Percentiles rank a stretch among this genome's conserved stretches.
These are phyloP conservation scores for Vigna radiata DNA, from an alignment of 306 rosid genomes.

Conservation along the genomic window DNA sequence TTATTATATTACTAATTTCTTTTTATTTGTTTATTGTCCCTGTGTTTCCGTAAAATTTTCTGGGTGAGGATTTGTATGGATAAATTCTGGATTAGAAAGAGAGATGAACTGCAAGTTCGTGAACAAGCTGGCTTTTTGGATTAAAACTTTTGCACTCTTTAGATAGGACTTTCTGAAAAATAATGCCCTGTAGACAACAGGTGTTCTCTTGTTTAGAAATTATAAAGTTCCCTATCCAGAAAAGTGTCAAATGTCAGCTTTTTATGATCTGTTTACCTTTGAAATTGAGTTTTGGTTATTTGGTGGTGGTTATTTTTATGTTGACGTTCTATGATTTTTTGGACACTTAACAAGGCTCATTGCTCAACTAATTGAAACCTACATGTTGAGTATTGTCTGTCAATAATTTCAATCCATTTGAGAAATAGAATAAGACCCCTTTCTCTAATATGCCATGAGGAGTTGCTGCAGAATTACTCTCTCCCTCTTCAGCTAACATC, in stretches of 20 bases:
- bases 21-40: conserved; percentile 29
- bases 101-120: neutral
- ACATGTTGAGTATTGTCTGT: conserved; percentile 9
- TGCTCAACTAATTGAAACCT: neutral
- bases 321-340: neutral
- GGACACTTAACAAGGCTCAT: neutral
- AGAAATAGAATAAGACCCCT: neutral
- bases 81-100: conserved; percentile 29
- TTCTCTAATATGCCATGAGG: conserved; percentile 1
- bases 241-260: neutral
- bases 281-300: neutral
- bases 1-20: conserved; percentile 22
- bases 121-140: conserved; percentile 16
- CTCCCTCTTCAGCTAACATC: neutral
- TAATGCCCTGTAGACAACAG: neutral
- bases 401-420: neutral
- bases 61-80: conserved; percentile 20
- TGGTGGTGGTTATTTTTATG: neutral
- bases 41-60: neutral
- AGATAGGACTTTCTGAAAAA: conserved; percentile 26
- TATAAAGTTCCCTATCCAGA: neutral
- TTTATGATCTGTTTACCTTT: neutral
- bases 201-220: too few species aligned
- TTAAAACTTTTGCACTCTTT: neutral
- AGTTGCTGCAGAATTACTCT: conserved; percentile 21